Evolutionary conservation across 495 filamentous ascomycete genomes (phyloP), one percentile per base, ranked within the genome.

Genomic region (Sordaria brevicollis): DNA sequence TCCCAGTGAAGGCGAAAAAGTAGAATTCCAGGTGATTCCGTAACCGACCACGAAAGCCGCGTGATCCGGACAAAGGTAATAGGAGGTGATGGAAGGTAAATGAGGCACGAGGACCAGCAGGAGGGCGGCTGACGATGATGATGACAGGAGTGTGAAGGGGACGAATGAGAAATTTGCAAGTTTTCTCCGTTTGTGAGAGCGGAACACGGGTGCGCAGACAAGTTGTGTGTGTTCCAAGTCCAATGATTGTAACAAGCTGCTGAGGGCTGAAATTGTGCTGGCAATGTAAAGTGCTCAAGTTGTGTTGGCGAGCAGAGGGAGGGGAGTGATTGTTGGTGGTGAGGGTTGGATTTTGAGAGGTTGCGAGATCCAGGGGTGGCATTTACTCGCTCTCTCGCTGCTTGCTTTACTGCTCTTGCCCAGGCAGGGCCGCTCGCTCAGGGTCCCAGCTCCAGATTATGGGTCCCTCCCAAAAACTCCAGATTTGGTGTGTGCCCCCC

Each of bases 251-350:
- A 29, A 62, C 49, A 62, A 62, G 25, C 13, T 37, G 34, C 35
- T 69, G 71, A 65, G 70, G 35, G 65, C 35, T 36, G 7, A 73
- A 33, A 35, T 69, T 11, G 33, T 73, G 67, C 38, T 49, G 68
- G 36, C 69, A 49, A 38, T 67, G 19, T 21, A 67, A 41, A 31
- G 35, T 4, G 25, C 25, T 25, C 49, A 62, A 62, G 17, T 21
- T 31, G 49, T 62, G 49, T 62, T 62, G 49, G 13, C 49, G 49
- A 62, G 49, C 49, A 33, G 49, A 31, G 49, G 49, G 21, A 62
- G 25, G 49, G 5, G 49, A 62, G 49, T 62, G 49, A 62, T 62
- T n/a, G 49, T 62, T 62, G 49, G 49, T 62, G 49, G 25, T 62
- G 49, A n/a, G n/a, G n/a, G n/a, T n/a, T 62, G 33, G 49, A 62